These are phyloP conservation scores for Parathielavia hyrcaniae DNA, from an alignment of 495 filamentous ascomycete species.

Conservation along the genomic window DNA sequence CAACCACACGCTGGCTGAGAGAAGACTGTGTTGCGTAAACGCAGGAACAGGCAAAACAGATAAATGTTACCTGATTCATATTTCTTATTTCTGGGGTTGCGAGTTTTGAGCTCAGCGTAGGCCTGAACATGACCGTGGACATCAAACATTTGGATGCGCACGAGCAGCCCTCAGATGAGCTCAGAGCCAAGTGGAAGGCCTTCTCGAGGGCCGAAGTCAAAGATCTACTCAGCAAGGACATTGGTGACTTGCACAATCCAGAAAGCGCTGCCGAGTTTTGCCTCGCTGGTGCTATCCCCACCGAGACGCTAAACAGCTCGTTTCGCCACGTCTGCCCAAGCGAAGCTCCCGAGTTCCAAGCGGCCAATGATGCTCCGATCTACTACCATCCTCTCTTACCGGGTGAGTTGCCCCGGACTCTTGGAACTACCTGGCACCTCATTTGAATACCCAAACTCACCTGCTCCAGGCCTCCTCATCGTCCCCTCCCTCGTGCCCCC, in stretches of 20 bases:
- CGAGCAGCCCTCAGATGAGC: slow-evolving; percentile 58
- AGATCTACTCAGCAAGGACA: slow-evolving; percentile 34
- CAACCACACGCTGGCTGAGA: too few relatives aligned
- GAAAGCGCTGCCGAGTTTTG: slow-evolving; percentile 31
- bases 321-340: slow-evolving; percentile 32
- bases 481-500: slow-evolving; percentile 66
- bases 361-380: slow-evolving; percentile 29
- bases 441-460: background rate
- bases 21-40: too few relatives aligned
- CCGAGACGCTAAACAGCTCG: slow-evolving; percentile 32
- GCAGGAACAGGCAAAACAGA: too few relatives aligned
- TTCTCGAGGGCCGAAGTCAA: slow-evolving; percentile 39
- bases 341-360: slow-evolving; percentile 16
- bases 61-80: background rate
- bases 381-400: slow-evolving; percentile 38
- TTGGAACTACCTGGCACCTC: background rate
- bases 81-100: background rate
- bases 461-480: slow-evolving; percentile 61
- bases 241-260: slow-evolving; percentile 39
- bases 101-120: background rate
- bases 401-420: slow-evolving; percentile 24
- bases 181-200: slow-evolving; percentile 59
- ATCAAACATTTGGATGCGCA: slow-evolving; percentile 57
- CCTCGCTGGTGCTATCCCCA: slow-evolving; percentile 34
- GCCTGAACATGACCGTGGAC: slow-evolving; percentile 33